A percentile compares a stretch with the other conserved stretches of the same genome.
phyloP scores from a whole-genome alignment of 495 filamentous ascomycete species.

The Penicillium manginii region DNA sequence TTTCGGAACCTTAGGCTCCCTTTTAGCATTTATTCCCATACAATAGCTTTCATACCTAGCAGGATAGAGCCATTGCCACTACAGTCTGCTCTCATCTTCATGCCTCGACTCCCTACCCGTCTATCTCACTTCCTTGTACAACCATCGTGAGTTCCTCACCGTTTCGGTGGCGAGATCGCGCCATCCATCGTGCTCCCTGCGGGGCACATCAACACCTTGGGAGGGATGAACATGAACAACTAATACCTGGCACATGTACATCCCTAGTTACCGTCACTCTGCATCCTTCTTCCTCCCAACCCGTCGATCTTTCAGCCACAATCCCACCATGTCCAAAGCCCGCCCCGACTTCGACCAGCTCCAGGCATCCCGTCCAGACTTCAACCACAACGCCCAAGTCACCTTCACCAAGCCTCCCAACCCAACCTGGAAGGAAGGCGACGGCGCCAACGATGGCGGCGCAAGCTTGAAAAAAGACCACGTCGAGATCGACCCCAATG shows the following conservation, averaged over 20 bases:
- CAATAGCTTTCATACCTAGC: too few species aligned
- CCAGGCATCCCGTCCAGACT: conserved; percentile 74
- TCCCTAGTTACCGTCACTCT: conserved; percentile 3
- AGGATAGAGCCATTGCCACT: background rate
- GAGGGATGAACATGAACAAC: background rate
- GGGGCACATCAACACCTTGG: background rate
- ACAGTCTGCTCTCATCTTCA: background rate
- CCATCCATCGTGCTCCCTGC: background rate
- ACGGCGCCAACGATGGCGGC: conserved; percentile 69
- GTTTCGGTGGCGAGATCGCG: conserved; percentile 10
- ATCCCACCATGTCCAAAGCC: conserved; percentile 33
- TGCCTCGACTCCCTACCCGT: background rate
- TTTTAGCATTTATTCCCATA: too few species aligned
- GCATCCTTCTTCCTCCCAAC: background rate
- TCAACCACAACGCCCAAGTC: conserved; percentile 53
- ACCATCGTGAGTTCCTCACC: conserved; percentile 17
- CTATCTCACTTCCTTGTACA: background rate
- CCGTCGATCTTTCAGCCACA: conserved; percentile 24
- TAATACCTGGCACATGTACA: conserved; percentile 8
- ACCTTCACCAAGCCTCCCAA: conserved; percentile 70
- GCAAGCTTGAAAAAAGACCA: conserved; percentile 62
- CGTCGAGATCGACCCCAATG: conserved; percentile 82
- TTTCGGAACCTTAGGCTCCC: too few species aligned
- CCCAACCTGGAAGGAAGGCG: conserved; percentile 78
- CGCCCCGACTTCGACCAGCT: conserved; percentile 74